A percentile compares a stretch with the other conserved stretches of the same genome.
Evolutionary conservation across 2,329 filamentous ascomycete species (phyloP).

Genomic region (Aschersonia sp.): DNA sequence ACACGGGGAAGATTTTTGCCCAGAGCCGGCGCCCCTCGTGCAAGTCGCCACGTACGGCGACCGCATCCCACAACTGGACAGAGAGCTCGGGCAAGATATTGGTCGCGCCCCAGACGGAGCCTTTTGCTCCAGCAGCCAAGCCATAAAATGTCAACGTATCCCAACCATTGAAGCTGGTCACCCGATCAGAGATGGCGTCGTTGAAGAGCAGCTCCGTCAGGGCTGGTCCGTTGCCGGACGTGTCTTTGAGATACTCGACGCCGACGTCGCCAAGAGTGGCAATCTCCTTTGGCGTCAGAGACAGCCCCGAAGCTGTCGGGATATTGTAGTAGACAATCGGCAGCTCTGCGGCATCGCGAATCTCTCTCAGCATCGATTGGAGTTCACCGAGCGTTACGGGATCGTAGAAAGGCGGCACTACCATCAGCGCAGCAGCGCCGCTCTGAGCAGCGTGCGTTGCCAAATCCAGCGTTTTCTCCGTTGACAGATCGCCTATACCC

Average conservation of each 20-base stretch:
- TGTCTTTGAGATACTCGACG: conserved; percentile 36
- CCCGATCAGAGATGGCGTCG: conserved; percentile 11
- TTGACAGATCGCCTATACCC: conserved; percentile 28
- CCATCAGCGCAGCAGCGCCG: conserved; percentile 27
- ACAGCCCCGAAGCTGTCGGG: conserved; percentile 28
- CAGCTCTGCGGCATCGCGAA: conserved; percentile 22
- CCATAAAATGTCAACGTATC: conserved; percentile 38
- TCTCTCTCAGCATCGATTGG: conserved; percentile 16
- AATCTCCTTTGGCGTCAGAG: conserved; percentile 24
- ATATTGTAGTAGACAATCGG: conserved; percentile 38
- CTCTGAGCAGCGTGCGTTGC: conserved; percentile 19
- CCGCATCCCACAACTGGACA: conserved; percentile 28
- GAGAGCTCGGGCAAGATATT: conserved; percentile 35
- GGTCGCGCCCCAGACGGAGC: conserved; percentile 34
- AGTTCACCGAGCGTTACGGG: conserved; percentile 24
- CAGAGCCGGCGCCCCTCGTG: conserved; percentile 28
- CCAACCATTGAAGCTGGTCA: conserved; percentile 37
- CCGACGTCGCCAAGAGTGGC: conserved; percentile 27
- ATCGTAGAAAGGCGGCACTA: conserved; percentile 35
- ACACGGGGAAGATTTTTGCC: conserved; percentile 32
- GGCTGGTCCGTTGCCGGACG: conserved; percentile 33
- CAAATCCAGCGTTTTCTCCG: conserved; percentile 11
- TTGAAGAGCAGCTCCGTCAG: conserved; percentile 33
- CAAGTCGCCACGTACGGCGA: conserved; percentile 22
- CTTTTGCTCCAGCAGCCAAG: conserved; percentile 31